Percentiles rank a stretch among this genome's conserved stretches.
phyloP scores from a whole-genome alignment of 805 yeast genomes.

The Candida bentonensis region DNA sequence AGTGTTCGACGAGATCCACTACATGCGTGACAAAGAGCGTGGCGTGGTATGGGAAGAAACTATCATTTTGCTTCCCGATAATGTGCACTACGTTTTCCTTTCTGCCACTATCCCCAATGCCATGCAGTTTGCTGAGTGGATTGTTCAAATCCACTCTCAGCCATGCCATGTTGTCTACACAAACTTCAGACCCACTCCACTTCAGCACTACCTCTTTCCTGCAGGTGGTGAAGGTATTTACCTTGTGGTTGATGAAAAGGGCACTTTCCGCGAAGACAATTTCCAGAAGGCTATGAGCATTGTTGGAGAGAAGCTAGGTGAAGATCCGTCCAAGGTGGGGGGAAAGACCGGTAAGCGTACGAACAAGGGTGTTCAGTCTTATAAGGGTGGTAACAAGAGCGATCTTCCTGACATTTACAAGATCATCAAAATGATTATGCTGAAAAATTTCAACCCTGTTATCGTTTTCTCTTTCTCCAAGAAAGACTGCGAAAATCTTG shows the following conservation, averaged over 20 bases:
- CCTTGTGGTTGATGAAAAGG: conserved; percentile 93
- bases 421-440: conserved; percentile 96
- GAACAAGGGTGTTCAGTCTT: conserved; percentile 67
- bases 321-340: conserved; percentile 49
- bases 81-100: conserved; percentile 83
- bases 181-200: conserved; percentile 96
- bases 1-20: conserved; percentile 94
- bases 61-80: conserved; percentile 86
- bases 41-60: conserved; percentile 99
- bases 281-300: conserved; percentile 98
- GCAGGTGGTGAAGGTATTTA: conserved; percentile 98
- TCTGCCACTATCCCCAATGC: conserved; percentile 98
- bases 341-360: conserved; percentile 30
- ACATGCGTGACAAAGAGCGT: conserved; percentile 94
- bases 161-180: conserved; percentile 99
- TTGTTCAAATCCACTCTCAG: conserved; percentile 83
- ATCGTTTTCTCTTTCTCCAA: conserved; percentile 97
- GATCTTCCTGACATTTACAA: conserved; percentile 91
- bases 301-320: conserved; percentile 68
- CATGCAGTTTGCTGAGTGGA: conserved; percentile 98
- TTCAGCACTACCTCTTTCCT: conserved; percentile 94
- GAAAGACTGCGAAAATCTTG: conserved; percentile 90
- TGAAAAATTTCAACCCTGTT: conserved; percentile 91
- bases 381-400: conserved; percentile 70
- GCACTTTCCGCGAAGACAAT: conserved; percentile 90